These are phyloP conservation scores for Solanum lycopersicoides DNA, from an alignment of 257 asterid species.

Conservation along the genomic window DNA sequence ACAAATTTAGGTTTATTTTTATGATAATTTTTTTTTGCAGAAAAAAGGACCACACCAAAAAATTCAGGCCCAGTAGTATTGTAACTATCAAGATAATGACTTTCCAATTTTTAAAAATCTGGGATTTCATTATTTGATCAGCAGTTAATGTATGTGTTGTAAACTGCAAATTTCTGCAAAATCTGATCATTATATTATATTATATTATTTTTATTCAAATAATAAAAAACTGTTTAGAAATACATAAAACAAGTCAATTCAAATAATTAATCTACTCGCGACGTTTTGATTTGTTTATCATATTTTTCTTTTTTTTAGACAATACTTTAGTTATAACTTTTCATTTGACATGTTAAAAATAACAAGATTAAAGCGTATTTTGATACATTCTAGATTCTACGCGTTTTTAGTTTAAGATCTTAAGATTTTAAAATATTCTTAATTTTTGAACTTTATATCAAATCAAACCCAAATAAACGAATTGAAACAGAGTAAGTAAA, in stretches of 20 bases:
- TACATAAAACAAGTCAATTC: background rate
- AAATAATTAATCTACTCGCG: background rate
- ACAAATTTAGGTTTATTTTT: background rate
- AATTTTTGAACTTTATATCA: background rate
- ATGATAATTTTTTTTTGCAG: background rate
- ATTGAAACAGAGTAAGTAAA: background rate
- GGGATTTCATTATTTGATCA: background rate
- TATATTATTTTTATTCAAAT: background rate
- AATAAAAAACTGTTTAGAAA: background rate
- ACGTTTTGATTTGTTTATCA: background rate
- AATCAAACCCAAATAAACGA: background rate
- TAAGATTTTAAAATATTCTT: background rate
- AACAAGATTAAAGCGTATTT: background rate
- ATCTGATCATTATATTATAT: background rate
- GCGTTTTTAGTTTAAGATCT: background rate
- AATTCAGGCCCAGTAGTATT: background rate
- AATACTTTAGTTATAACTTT: background rate
- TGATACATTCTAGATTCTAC: background rate
- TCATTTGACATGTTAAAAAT: background rate
- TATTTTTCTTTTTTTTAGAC: too few species aligned
- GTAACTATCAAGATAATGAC: slow-evolving; percentile 3
- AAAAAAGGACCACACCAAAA: background rate
- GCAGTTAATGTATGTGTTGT: background rate
- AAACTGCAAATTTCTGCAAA: background rate
- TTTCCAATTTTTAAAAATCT: background rate